Base-by-base conservation (phyloP, 495 filamentous ascomycete genomes). In the Penicillium subrubescens region DNA sequence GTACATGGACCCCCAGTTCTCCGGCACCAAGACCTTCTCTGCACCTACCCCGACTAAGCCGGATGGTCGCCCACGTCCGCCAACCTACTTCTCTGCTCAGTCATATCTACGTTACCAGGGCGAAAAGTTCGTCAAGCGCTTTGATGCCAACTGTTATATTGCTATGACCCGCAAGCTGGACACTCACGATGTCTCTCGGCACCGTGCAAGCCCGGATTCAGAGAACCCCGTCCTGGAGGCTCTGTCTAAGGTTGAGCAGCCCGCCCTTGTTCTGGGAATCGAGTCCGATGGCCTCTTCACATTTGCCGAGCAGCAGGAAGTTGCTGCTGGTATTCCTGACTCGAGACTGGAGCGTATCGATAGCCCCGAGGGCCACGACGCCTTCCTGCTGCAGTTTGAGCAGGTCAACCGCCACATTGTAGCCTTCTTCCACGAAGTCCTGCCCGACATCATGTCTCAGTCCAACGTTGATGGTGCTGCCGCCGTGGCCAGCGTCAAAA, bases 131-230 rank as follows among this genome's bases (percentile, higher is more conserved):
- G 94, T 97, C 65, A 93, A 92, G 71, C 89, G 95, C 8, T 99
- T 97, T 73, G 95, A 99, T 77, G 90, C 92, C 66, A 99, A 99
- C 73, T 98, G 95, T 80, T 99, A 99, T 79, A 98, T 99, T 61
- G 93, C 95, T 63, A 97, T 98, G 75, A 98, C 95, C 7, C 91
- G 95, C 63, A 99, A 99, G 77, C 88, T 99, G n/a, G 95, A 99
- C 71, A 99, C 95, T 3, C 95, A 99, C 73, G 95, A 99, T 72
- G 86, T 99, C 31, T 93, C 92, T 23, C 85, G 93, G 25, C 83
- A 88, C 66, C 88, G 93, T 21, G 75, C 78, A 43, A 75, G 67
- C 43, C 70, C 75, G 5, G 65, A 74, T 3, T 71, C 77, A 4
- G 78, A 83, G 17, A 69, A 81, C 46, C 86, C 86, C 17, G 84